Evolutionary conservation across 306 rosid genomes (phyloP), one percentile per base, ranked within the genome.

Genomic region (Dryas octopetala): DNA sequence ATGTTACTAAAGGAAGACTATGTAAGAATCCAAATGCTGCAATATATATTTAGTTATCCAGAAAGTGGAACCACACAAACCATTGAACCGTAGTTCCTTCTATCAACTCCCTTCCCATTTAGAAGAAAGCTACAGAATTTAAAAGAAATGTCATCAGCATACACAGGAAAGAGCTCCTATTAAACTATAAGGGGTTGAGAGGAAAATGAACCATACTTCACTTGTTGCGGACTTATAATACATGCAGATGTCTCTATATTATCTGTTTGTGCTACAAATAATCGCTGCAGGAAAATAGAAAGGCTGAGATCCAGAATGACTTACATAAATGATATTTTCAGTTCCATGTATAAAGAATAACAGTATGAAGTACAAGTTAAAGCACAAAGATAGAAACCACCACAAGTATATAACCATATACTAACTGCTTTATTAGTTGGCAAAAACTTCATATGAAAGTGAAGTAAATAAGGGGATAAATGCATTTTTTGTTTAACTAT

Each of bases 201-300:
- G 9, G 63, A 77, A 75, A 41, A 64, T 40, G 48, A 76, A 76
- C 32, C 87, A 72, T 89, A 96, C 99, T 82, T 96, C 83, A 85
- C 99, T 82, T 84, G 90, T 75, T 79, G 98, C 55, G 99, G 99
- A 91, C 83, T 92, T 75, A 90, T 82, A 70, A 96, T 76, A 85
- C 99, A 92, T 59, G 96, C 86, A 75, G 99, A 85, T 62, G 91
- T 90, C 84, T 92, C 92, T 44, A 79, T 75, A 70, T 81, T 92
- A 82, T 96, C 98, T 41, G 80, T 85, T 77, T 92, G 96, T 68
- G 86, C 92, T 40, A 96, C 98, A 71, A 96, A 83, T 73, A 96
- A 79, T 74, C 78, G 81, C 99, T 96, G 89, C 82, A 84, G 73
- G 59, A 57, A 80, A 76, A 71, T 46, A 81, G 19, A 63, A n/a